phyloP scores from a whole-genome alignment of 805 yeast species.

The Suhomyces prunicola region DNA sequence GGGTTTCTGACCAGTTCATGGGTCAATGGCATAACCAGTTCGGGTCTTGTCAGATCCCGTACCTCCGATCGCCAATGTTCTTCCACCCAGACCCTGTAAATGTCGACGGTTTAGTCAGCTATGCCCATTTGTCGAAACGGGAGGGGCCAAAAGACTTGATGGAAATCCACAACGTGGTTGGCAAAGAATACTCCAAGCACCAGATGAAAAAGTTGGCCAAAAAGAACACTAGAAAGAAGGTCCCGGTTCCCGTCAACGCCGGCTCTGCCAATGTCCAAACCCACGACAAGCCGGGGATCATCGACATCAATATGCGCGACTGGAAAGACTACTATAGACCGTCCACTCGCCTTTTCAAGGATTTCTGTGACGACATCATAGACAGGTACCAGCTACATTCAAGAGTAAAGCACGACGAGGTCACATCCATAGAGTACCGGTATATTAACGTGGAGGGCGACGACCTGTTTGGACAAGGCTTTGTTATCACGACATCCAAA shows the following conservation, averaged over 20 bases:
- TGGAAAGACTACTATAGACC: slow-evolving; percentile 46
- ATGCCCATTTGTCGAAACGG: slow-evolving; percentile 29
- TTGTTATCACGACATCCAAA: slow-evolving; percentile 26
- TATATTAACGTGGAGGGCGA: slow-evolving; percentile 20
- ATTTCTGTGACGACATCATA: slow-evolving; percentile 35
- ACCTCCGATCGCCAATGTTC: slow-evolving; percentile 46
- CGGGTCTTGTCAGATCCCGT: slow-evolving; percentile 39
- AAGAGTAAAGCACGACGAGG: slow-evolving; percentile 31
- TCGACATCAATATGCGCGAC: slow-evolving; percentile 44
- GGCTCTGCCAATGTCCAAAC: slow-evolving; percentile 3
- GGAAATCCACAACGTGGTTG: slow-evolving; percentile 44
- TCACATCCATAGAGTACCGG: slow-evolving; percentile 28
- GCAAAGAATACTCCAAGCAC: slow-evolving; percentile 43
- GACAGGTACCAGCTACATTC: slow-evolving; percentile 29
- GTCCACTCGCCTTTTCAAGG: slow-evolving; percentile 35
- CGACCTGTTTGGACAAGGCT: slow-evolving; percentile 27
- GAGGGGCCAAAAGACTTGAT: slow-evolving; percentile 29
- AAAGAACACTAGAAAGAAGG: slow-evolving; percentile 13
- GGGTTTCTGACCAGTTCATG: slow-evolving; percentile 28
- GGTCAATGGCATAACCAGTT: slow-evolving; percentile 46
- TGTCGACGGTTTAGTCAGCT: slow-evolving; percentile 42
- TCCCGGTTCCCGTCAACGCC: slow-evolving; percentile 15
- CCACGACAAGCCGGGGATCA: slow-evolving; percentile 33
- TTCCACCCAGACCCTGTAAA: slow-evolving; percentile 46
- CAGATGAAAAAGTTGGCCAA: slow-evolving; percentile 30